phyloP scores from a whole-genome alignment of 768 basidiomycete species.

The Phanerodontia chrysosporium region DNA sequence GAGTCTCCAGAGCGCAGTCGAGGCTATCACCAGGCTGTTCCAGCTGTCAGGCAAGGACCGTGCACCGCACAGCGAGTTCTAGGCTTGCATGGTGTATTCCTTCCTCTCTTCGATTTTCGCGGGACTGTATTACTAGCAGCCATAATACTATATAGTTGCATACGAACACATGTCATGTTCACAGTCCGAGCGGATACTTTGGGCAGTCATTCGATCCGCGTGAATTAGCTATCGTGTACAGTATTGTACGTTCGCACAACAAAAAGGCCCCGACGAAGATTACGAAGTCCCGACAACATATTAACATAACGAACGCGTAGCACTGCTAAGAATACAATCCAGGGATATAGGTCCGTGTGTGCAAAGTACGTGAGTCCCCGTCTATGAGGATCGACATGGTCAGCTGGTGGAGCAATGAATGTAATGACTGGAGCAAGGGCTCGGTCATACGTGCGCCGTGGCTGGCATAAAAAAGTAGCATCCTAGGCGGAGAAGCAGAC shows the following conservation, averaged over 20 bases:
- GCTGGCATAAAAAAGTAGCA: not conserved
- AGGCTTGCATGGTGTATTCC: not conserved
- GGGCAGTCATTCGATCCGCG: not conserved
- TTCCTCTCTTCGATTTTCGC: not conserved
- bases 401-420: no score
- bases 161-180: no score
- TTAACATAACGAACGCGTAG: not conserved
- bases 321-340: slow-evolving; percentile 6
- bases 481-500: not conserved
- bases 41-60: slow-evolving; percentile 27
- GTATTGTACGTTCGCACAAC: slow-evolving; percentile 2
- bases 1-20: slow-evolving; percentile 12
- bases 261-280: not conserved
- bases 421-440: no score
- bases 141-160: not conserved
- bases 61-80: slow-evolving; percentile 15
- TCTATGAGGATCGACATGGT: not conserved
- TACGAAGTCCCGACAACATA: not conserved
- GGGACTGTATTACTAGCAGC: not conserved
- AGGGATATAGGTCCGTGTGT: slow-evolving; percentile 4
- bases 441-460: no score
- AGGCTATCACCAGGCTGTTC: slow-evolving; percentile 19
- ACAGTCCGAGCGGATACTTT: no score
- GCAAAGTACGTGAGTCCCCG: not conserved
- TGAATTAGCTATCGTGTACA: not conserved